Evolutionary conservation across 495 filamentous ascomycete genomes (phyloP), one percentile per base, ranked within the genome.

Genomic region (Filosporella fistucella): DNA sequence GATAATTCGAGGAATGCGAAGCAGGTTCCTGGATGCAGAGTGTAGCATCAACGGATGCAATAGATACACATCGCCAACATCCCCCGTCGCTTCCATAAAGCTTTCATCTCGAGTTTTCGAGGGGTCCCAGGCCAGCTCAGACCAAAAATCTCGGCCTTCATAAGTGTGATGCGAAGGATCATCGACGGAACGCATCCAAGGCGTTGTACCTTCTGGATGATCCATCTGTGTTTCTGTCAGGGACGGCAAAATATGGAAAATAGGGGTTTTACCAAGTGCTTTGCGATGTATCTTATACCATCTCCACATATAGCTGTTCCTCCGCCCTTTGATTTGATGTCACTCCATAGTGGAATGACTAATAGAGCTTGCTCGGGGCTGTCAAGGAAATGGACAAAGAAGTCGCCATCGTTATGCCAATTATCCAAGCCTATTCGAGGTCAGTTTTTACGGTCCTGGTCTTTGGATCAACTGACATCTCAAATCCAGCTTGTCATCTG

Each of bases 381-480:
- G 62, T 88, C 85, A 13, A 89, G 69, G 54, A 81, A 88, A 66
- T 88, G 84, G 12, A 83, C 70, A 64, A 88, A 87, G 62, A 86
- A 87, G 55, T 88, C 84, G 1, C 85, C 85, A 63, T 88, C 84
- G 18, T 85, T 81, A 61, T 89, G 85, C 84, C 84, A 89, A 7
- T 68, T 69, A 17, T 63, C 51, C n/a, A 87, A 64, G 6, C 78
- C 72, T 39, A 33, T 17, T 17, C 12, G 6, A 4, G 5, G 13
- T 48, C 24, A 48, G 17, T 24, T 1, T 26, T 44, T 28, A 11
- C 2, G n/a, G 11, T 9, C 6, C 21, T 3, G n/a, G 11, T 4
- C 4, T 44, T 32, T 32, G 13, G 13, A 16, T 0, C 4, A 14
- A 23, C 41, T 29, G 30, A 47, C 52, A 67, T 51, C 37, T 78